Percentiles rank a stretch among this genome's conserved stretches.
phyloP scores from a whole-genome alignment of 805 yeast species.

The Phaffomyces opuntiae region DNA sequence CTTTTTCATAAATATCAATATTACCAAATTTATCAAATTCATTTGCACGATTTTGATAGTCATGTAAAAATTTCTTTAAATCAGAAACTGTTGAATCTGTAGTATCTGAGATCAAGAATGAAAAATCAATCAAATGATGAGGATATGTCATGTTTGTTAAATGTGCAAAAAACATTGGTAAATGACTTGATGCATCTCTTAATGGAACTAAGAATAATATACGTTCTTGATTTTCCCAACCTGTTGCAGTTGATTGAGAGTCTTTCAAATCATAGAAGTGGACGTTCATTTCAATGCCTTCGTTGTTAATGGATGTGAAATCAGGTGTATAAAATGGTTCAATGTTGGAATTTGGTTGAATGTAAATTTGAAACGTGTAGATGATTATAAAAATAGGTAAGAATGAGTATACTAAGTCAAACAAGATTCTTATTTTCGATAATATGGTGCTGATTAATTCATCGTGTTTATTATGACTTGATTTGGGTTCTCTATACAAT shows the following conservation, averaged over 20 bases:
- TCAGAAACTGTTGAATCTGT: conserved; percentile 79
- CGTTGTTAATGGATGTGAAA: conserved; percentile 21
- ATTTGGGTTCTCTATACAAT: background rate
- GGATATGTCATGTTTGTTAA: conserved; percentile 78
- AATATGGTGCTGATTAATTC: background rate
- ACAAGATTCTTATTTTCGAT: background rate
- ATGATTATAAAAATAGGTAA: background rate
- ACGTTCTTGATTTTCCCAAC: conserved; percentile 76
- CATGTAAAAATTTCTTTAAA: conserved; percentile 48
- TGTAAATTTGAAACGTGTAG: background rate
- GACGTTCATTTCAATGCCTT: conserved; percentile 34
- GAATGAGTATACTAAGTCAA: conserved; percentile 1
- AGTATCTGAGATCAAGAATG: conserved; percentile 87
- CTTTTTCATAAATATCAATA: conserved; percentile 83
- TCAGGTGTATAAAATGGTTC: conserved; percentile 26
- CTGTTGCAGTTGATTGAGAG: conserved; percentile 58
- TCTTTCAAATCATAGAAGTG: conserved; percentile 68
- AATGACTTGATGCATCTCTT: conserved; percentile 85
- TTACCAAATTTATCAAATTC: conserved; percentile 63
- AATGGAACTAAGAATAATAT: conserved; percentile 83
- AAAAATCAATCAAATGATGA: conserved; percentile 72
- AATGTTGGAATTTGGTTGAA: background rate
- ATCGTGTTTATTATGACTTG: background rate
- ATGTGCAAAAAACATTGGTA: conserved; percentile 84
- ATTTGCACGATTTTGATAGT: conserved; percentile 61